Evolutionary conservation across 2,329 filamentous ascomycete genomes (phyloP).

Genomic region (Mariannaea elegans): DNA sequence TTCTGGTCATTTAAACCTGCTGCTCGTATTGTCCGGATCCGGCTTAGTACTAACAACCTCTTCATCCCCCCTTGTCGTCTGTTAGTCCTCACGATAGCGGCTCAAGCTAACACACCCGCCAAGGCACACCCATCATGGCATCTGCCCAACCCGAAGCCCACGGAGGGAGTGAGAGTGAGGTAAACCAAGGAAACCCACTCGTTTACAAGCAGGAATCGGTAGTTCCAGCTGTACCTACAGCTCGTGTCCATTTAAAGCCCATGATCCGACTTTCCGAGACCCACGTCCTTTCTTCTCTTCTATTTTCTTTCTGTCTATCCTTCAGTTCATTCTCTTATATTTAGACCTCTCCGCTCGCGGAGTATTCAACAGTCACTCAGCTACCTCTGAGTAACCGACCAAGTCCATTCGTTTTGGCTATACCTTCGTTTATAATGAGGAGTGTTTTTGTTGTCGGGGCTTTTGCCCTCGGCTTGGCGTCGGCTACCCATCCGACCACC

Average conservation of each 20-base stretch:
- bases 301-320: constrained; percentile 27
- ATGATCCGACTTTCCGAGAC: constrained; percentile 17
- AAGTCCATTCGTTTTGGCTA: constrained; percentile 40
- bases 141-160: constrained; percentile 2
- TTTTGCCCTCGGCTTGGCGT: constrained; percentile 42
- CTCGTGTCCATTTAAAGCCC: constrained; percentile 35
- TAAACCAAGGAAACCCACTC: constrained; percentile 13
- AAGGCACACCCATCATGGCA: constrained; percentile 20
- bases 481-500: constrained; percentile 42
- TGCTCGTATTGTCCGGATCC: constrained; percentile 14
- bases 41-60: background rate
- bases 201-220: background rate
- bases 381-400: constrained; percentile 27
- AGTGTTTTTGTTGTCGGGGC: constrained; percentile 42
- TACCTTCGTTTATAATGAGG: constrained; percentile 47
- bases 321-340: constrained; percentile 31
- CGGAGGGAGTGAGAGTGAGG: constrained; percentile 8
- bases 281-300: background rate
- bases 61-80: background rate
- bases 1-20: background rate
- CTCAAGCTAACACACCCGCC: constrained; percentile 25
- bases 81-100: constrained; percentile 29
- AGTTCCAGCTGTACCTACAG: constrained; percentile 3
- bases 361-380: constrained; percentile 31
- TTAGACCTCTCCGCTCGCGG: constrained; percentile 24